Evolutionary conservation across 192 early-diverging fungal genomes (phyloP).

Genomic region (Coemansia javaensis): DNA sequence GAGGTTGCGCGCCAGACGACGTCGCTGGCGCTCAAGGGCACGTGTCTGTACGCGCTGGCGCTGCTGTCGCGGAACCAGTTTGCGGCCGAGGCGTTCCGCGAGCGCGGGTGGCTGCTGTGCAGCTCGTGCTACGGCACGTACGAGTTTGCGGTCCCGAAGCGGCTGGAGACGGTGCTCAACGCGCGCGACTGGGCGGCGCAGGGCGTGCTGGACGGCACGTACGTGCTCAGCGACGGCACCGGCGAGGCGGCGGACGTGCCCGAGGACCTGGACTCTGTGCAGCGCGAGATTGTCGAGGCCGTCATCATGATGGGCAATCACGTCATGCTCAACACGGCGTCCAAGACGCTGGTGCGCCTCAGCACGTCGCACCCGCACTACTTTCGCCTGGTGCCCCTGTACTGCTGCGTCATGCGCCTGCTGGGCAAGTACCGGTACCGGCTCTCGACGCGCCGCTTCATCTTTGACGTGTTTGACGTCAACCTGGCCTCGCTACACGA

Average conservation of each 20-base stretch:
- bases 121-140: slow-evolving; percentile 44
- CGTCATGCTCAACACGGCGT: slow-evolving; percentile 35
- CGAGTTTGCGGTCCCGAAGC: slow-evolving; percentile 42
- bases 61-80: slow-evolving; percentile 41
- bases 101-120: slow-evolving; percentile 42
- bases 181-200: slow-evolving; percentile 33
- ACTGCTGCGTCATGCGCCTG: slow-evolving; percentile 29
- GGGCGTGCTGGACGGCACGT: slow-evolving; percentile 29
- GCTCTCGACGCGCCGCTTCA: slow-evolving; percentile 36
- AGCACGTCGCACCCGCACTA: slow-evolving; percentile 51
- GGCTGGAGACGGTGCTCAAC: slow-evolving; percentile 30
- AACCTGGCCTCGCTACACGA: slow-evolving; percentile 34
- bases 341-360: slow-evolving; percentile 42
- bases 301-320: slow-evolving; percentile 45
- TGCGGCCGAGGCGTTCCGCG: slow-evolving; percentile 44
- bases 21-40: slow-evolving; percentile 41
- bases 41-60: slow-evolving; percentile 40
- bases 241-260: slow-evolving; percentile 1
- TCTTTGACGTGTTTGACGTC: slow-evolving; percentile 49
- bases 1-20: slow-evolving; percentile 25
- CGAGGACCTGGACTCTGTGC: slow-evolving; percentile 47
- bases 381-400: slow-evolving; percentile 39
- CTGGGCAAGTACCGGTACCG: slow-evolving; percentile 48
- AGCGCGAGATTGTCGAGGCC: slow-evolving; percentile 42
- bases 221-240: slow-evolving; percentile 20